Conservation (phyloP, 2,329 filamentous ascomycete genomes). For the Orbilia oligospora region DNA sequence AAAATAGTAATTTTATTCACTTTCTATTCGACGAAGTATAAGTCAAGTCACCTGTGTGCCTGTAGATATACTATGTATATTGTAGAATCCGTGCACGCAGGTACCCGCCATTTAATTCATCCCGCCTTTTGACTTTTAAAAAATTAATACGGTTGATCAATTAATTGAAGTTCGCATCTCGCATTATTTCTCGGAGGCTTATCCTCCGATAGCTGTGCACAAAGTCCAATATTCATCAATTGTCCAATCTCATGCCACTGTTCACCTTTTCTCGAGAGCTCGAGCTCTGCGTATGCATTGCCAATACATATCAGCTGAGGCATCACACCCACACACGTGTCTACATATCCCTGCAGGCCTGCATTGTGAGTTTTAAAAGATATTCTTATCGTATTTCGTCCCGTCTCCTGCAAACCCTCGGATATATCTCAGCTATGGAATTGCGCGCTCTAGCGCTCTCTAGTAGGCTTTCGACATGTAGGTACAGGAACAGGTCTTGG, state of each 20-base stretch:
- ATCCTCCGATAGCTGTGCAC: not conserved
- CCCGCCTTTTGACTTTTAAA: constrained; percentile 14
- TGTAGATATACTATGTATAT: not conserved
- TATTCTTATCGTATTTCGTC: not conserved
- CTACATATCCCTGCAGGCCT: not conserved
- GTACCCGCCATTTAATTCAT: constrained; percentile 12
- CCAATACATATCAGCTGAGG: constrained; percentile 3
- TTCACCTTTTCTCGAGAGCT: too few species aligned
- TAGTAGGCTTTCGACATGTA: not conserved
- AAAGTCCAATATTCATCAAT: not conserved
- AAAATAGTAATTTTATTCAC: not conserved
- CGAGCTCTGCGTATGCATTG: constrained; percentile 8
- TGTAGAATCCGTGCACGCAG: constrained; percentile 12
- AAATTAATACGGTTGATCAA: not conserved
- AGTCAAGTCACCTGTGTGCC: not conserved
- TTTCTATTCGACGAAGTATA: not conserved
- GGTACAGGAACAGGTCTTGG: not conserved
- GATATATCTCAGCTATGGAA: not conserved
- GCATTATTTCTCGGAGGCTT: not conserved
- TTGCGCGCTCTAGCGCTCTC: not conserved
- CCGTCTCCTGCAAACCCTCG: not conserved
- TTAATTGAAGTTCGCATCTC: not conserved
- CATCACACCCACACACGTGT: not conserved
- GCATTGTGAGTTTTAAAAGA: constrained; percentile 6
- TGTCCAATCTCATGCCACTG: not conserved